phyloP scores from a whole-genome alignment of 495 filamentous ascomycete genomes.

The Haplographium delicatum region DNA sequence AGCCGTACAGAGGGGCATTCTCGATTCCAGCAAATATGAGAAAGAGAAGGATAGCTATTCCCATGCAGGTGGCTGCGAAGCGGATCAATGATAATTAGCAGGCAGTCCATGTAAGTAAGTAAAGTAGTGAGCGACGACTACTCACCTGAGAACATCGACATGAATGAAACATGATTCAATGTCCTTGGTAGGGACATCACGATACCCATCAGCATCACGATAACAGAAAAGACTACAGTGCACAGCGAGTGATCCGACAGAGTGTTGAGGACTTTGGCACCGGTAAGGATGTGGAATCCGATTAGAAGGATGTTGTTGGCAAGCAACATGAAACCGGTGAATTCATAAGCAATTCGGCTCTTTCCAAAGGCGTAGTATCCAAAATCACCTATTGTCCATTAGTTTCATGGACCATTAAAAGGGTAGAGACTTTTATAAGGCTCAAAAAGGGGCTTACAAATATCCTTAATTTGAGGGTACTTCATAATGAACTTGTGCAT shows the following conservation, averaged over 20 bases:
- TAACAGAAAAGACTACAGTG: constrained; percentile 39
- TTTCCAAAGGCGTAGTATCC: constrained; percentile 40
- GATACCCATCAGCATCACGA: constrained; percentile 28
- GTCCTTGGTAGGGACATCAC: constrained; percentile 38
- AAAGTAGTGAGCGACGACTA: background rate
- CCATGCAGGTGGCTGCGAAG: constrained; percentile 36
- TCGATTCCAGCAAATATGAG: constrained; percentile 42
- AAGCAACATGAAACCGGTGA: constrained; percentile 42
- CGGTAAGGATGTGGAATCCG: constrained; percentile 43
- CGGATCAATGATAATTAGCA: background rate
- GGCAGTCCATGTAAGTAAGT: background rate
- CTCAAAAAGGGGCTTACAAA: constrained; percentile 28
- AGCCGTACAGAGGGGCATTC: constrained; percentile 30
- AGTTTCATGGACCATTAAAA: background rate
- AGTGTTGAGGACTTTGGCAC: constrained; percentile 47
- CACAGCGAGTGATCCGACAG: constrained; percentile 43
- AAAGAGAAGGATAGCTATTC: constrained; percentile 40
- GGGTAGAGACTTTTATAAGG: background rate
- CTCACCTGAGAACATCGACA: constrained; percentile 38
- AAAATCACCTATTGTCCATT: constrained; percentile 24
- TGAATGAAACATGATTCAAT: constrained; percentile 38
- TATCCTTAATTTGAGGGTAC: constrained; percentile 40
- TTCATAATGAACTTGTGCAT: constrained; percentile 47
- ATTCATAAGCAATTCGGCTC: constrained; percentile 29
- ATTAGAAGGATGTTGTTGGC: constrained; percentile 43